Evolutionary conservation across 129 eudicot genomes (phyloP), one percentile per base, ranked within the genome.

Genomic region (Flaveria ramosissima): DNA sequence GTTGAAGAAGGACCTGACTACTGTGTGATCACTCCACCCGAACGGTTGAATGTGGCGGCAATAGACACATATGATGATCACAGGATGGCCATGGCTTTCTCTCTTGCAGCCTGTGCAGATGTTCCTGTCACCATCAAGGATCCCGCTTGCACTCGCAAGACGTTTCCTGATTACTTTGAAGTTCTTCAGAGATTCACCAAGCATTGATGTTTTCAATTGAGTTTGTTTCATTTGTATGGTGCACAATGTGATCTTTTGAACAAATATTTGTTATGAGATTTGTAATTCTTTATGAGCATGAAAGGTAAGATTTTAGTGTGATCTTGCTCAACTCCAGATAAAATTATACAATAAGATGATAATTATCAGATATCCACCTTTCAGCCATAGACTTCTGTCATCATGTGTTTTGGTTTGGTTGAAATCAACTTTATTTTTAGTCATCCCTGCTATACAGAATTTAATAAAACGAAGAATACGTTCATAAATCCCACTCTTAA

Each of bases 11-110:
- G 99, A 61, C 82, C 97, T 9, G 97, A 94, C 81, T 89, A 94
- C 83, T 94, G 99, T 61, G 78, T 94, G 39, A 94, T 91, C 43
- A 91, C 97, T 26, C 99, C 99, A 27, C 99, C 99, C 0, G 96
- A 94, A 83, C 89, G 89, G 77, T 74, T 91, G 72, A 91, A 91
- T 1, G 86, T 91, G 65, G 80, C 92, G 10, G 87, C 86, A 20
- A 94, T 94, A 51, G 96, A 91, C 70, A 94, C 97, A 0, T 91
- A 91, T 52, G 99, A 94, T 70, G 97, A 94, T 82, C 99, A 94
- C 53, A 68, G 99, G 73, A 94, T 91, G 97, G 97, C 97, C 67
- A 94, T 94, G 99, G 97, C 99, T 3, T 94, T 91, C 78, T 94
- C 99, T 71, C 89, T 91, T 72, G 96, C 96, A 19, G 97, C 99